Evolutionary conservation across 371 early-diverging fungal species (phyloP).

Genomic region (Conidiobolus incongruus): DNA sequence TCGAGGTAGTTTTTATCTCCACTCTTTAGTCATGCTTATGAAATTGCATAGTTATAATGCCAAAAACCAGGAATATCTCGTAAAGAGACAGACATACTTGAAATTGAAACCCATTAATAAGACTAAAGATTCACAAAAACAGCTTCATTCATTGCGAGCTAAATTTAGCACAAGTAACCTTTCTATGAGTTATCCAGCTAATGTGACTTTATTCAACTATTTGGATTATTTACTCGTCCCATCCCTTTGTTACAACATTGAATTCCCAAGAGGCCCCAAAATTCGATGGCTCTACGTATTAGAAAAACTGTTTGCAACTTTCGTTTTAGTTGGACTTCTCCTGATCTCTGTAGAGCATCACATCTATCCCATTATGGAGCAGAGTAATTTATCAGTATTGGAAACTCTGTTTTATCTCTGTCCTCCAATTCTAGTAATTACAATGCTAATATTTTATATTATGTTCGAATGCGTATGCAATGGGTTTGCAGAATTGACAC

Average conservation of each 20-base stretch:
- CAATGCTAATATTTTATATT: constrained; percentile 77
- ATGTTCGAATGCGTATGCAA: constrained; percentile 92
- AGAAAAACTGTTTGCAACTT: constrained; percentile 55
- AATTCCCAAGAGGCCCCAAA: constrained; percentile 65
- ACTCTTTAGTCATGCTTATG: constrained; percentile 81
- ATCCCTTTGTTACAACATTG: constrained; percentile 75
- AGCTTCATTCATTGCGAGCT: constrained; percentile 7
- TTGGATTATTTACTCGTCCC: constrained; percentile 76
- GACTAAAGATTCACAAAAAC: too few species aligned
- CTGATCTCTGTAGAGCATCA: constrained; percentile 71
- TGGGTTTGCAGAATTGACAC: constrained; percentile 85
- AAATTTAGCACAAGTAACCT: constrained; percentile 5
- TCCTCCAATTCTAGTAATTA: constrained; percentile 81
- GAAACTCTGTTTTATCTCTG: too few species aligned
- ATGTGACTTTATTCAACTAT: constrained; percentile 61
- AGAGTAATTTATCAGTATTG: too few species aligned
- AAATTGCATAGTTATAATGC: constrained; percentile 79
- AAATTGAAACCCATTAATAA: too few species aligned
- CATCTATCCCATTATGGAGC: constrained; percentile 65
- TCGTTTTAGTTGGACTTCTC: constrained; percentile 58
- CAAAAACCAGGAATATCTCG: constrained; percentile 43
- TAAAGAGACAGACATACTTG: too few species aligned
- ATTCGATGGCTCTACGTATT: constrained; percentile 73
- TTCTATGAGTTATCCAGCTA: constrained; percentile 36
- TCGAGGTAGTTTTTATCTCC: constrained; percentile 66